These are phyloP conservation scores for Papiliotrema flavescens DNA, from an alignment of 1,284 basidiomycete species.

Conservation along the genomic window DNA sequence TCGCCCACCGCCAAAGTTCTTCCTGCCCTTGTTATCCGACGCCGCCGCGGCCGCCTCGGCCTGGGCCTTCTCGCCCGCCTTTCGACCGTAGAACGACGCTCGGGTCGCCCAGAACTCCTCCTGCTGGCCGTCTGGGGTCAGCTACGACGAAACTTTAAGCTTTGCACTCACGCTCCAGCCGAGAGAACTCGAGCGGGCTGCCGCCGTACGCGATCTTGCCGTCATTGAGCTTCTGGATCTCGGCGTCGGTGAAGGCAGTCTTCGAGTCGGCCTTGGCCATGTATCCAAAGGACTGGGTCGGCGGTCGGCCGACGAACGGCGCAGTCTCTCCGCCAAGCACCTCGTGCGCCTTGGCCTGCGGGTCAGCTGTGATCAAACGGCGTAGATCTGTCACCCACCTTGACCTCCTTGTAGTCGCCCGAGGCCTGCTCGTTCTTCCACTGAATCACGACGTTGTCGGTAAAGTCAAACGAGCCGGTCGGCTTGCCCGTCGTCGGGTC, in stretches of 20 bases:
- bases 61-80: slow-evolving; percentile 55
- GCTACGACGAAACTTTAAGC: background rate
- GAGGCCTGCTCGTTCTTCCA: slow-evolving; percentile 43
- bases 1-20: slow-evolving; percentile 29
- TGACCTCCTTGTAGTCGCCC: slow-evolving; percentile 53
- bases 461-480: slow-evolving; percentile 52
- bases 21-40: slow-evolving; percentile 57
- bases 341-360: slow-evolving; percentile 1
- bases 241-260: slow-evolving; percentile 49
- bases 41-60: slow-evolving; percentile 64
- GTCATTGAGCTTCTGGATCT: slow-evolving; percentile 48
- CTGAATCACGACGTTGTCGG: slow-evolving; percentile 46
- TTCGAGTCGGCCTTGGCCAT: slow-evolving; percentile 49
- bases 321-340: background rate
- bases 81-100: slow-evolving; percentile 55
- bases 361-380: background rate
- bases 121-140: slow-evolving; percentile 57
- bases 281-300: slow-evolving; percentile 44
- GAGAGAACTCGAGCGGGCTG: slow-evolving; percentile 41
- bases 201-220: slow-evolving; percentile 50
- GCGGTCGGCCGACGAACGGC: slow-evolving; percentile 24
- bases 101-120: slow-evolving; percentile 74
- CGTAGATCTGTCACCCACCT: slow-evolving; percentile 39
- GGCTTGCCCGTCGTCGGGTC: slow-evolving; percentile 60
- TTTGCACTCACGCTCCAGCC: slow-evolving; percentile 32